A percentile compares a stretch with the other conserved stretches of the same genome.
These are phyloP conservation scores for Apiospora hydei DNA, from an alignment of 2,329 filamentous ascomycete genomes.

Conservation along the genomic window DNA sequence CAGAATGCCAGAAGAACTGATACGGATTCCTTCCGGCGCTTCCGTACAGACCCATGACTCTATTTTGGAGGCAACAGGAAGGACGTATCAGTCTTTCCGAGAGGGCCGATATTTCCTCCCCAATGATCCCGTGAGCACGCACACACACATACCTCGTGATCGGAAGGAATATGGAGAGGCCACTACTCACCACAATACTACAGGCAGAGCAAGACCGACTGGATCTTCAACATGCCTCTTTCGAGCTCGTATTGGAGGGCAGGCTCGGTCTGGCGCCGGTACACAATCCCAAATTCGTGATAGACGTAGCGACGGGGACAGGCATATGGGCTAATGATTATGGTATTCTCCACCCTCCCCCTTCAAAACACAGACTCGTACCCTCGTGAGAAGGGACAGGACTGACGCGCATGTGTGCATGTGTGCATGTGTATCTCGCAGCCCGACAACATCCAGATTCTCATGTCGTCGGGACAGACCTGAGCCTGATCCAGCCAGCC, in stretches of 20 bases:
- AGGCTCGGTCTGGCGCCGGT: slow-evolving; percentile 17
- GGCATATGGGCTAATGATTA: slow-evolving; percentile 24
- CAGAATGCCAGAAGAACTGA: slow-evolving; percentile 3
- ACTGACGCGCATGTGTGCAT: neutral
- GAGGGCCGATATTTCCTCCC: slow-evolving; percentile 14
- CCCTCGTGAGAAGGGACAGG: neutral
- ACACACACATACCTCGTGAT: neutral
- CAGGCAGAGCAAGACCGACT: slow-evolving; percentile 27
- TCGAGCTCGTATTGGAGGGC: slow-evolving; percentile 6
- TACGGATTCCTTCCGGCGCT: neutral
- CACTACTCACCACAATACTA: neutral
- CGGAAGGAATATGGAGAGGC: too few relatives aligned
- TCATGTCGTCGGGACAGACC: slow-evolving; percentile 24
- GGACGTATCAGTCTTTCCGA: slow-evolving; percentile 10
- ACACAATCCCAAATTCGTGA: slow-evolving; percentile 11
- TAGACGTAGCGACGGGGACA: slow-evolving; percentile 25
- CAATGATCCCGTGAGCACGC: neutral
- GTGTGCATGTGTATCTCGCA: neutral
- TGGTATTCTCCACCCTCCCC: neutral
- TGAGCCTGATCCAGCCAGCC: slow-evolving; percentile 25
- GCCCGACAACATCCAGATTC: slow-evolving; percentile 13
- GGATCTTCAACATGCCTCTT: slow-evolving; percentile 24
- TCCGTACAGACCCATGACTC: neutral
- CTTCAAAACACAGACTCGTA: neutral
- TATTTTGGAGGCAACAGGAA: slow-evolving; percentile 4